A percentile compares a stretch with the other conserved stretches of the same genome.
These are phyloP conservation scores for Hypoxylon crocopeplum DNA, from an alignment of 495 filamentous ascomycete species.

Conservation along the genomic window DNA sequence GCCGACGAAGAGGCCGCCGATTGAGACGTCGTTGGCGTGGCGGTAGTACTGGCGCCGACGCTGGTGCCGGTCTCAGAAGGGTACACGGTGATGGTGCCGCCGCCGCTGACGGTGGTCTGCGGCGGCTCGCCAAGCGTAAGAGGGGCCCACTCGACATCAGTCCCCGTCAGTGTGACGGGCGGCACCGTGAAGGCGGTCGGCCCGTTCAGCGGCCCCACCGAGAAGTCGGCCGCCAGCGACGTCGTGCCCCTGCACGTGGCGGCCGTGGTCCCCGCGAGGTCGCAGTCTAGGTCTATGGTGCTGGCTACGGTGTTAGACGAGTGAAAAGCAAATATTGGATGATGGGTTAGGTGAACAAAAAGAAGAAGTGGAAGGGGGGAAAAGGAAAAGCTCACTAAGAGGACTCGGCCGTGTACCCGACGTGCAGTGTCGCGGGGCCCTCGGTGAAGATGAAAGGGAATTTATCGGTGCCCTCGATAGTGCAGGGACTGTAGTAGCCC, in stretches of 20 bases:
- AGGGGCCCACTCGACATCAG: conserved; percentile 45
- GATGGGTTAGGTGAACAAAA: background rate
- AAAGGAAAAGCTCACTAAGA: conserved; percentile 34
- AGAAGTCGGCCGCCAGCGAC: conserved; percentile 26
- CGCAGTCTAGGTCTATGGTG: conserved; percentile 44
- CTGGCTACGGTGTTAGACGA: conserved; percentile 26
- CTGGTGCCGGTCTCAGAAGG: background rate
- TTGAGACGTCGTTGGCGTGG: background rate
- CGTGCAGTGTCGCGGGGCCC: conserved; percentile 44
- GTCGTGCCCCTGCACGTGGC: conserved; percentile 50
- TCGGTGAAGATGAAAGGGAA: conserved; percentile 48
- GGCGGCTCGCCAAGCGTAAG: conserved; percentile 46
- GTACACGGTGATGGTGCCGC: conserved; percentile 29
- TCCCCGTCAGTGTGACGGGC: conserved; percentile 34
- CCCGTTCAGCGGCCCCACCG: conserved; percentile 39
- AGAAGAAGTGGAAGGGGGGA: background rate
- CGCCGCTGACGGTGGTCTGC: conserved; percentile 30
- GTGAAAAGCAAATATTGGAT: background rate
- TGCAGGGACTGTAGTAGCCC: conserved; percentile 26
- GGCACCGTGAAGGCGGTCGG: conserved; percentile 30
- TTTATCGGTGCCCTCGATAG: conserved; percentile 5
- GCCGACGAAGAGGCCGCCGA: too few species aligned
- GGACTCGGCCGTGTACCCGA: conserved; percentile 32
- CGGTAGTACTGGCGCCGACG: background rate
- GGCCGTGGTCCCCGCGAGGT: conserved; percentile 40